Conservation (phyloP, 371 early-diverging fungal genomes). For the Mucor piriformis region DNA sequence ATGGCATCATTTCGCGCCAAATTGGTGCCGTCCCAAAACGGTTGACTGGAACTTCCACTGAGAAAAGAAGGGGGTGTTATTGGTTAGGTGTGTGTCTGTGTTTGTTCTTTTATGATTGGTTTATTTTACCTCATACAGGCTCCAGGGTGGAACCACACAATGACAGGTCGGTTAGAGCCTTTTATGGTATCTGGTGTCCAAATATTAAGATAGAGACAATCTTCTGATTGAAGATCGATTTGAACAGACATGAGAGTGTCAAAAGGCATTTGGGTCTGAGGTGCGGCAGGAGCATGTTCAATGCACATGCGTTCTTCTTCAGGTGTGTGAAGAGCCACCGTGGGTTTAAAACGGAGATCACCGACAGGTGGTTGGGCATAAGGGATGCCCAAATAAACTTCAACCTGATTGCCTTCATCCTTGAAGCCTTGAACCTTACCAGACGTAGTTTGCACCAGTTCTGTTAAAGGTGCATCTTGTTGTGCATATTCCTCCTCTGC, state of each 20-base stretch:
- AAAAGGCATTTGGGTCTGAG: slow-evolving; percentile 41
- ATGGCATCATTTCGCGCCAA: slow-evolving; percentile 35
- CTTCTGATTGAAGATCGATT: slow-evolving; percentile 37
- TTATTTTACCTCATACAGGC: slow-evolving; percentile 33
- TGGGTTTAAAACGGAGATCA: slow-evolving; percentile 34
- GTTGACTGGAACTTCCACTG: slow-evolving; percentile 39
- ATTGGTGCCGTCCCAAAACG: slow-evolving; percentile 44
- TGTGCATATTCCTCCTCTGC: not conserved
- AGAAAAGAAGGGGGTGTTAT: not conserved
- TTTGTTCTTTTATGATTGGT: not conserved
- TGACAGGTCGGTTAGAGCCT: slow-evolving; percentile 30
- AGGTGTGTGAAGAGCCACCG: slow-evolving; percentile 21
- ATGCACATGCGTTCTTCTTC: slow-evolving; percentile 20
- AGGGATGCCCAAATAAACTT: slow-evolving; percentile 41
- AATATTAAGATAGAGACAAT: slow-evolving; percentile 42
- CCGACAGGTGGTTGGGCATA: slow-evolving; percentile 41
- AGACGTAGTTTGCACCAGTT: slow-evolving; percentile 22
- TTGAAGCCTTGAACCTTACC: slow-evolving; percentile 35
- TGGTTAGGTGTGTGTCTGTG: not conserved
- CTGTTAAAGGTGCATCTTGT: slow-evolving; percentile 11
- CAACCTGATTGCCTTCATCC: slow-evolving; percentile 23
- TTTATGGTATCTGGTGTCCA: slow-evolving; percentile 31
- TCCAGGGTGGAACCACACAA: slow-evolving; percentile 45
- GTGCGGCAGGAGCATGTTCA: slow-evolving; percentile 30
- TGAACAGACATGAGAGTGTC: slow-evolving; percentile 46